Evolutionary conservation across 768 basidiomycete genomes (phyloP).

Genomic region (Suillus spraguei): DNA sequence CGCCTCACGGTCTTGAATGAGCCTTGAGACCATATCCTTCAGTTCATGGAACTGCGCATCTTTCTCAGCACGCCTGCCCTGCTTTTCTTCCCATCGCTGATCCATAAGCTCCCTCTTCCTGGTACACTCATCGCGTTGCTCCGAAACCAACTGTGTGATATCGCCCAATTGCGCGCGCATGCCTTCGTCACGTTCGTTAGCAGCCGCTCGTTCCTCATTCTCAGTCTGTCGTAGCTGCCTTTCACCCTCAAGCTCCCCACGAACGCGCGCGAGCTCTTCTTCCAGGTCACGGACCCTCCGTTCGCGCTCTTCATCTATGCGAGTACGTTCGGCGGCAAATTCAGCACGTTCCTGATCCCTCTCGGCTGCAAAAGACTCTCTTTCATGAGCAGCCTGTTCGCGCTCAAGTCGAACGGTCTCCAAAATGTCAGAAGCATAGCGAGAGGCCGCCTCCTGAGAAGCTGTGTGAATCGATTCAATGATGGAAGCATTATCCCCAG

Average conservation of each 20-base stretch:
- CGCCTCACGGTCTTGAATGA: constrained; percentile 56
- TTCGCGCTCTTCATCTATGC: constrained; percentile 50
- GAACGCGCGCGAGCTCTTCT: constrained; percentile 58
- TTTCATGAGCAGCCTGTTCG: constrained; percentile 57
- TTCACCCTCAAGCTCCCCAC: constrained; percentile 66
- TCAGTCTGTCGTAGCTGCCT: constrained; percentile 57
- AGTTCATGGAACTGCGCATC: constrained; percentile 59
- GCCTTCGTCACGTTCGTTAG: constrained; percentile 59
- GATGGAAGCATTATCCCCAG: constrained; percentile 33
- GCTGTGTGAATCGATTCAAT: constrained; percentile 42
- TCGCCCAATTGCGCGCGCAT: constrained; percentile 65
- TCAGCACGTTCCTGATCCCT: constrained; percentile 52
- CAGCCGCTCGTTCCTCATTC: constrained; percentile 64
- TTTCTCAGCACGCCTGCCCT: constrained; percentile 57
- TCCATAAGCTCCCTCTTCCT: constrained; percentile 64
- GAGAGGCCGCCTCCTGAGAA: constrained; percentile 55
- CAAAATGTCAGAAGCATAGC: constrained; percentile 58
- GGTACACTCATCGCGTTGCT: constrained; percentile 60
- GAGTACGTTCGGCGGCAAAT: constrained; percentile 50
- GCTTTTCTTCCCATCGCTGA: constrained; percentile 64
- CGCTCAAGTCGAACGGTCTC: constrained; percentile 61
- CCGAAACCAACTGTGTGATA: constrained; percentile 72
- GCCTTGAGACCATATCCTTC: constrained; percentile 59
- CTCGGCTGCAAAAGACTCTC: constrained; percentile 56
- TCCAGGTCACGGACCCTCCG: constrained; percentile 62